phyloP scores from a whole-genome alignment of 805 yeast species.

The Pichia sporocuriosa region DNA sequence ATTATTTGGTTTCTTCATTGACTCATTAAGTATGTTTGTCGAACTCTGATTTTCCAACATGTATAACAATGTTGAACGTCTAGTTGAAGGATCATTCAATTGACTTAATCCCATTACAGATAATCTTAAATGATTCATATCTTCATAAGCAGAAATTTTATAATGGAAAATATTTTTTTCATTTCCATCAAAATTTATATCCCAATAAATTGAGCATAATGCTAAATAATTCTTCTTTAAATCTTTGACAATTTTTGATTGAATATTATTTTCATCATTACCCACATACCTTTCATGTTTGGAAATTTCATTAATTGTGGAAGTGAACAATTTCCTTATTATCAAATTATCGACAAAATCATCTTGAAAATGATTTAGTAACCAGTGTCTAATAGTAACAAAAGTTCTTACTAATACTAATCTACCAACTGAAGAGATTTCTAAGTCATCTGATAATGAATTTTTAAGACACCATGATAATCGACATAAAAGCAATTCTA shows the following conservation, averaged over 20 bases:
- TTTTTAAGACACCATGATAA: conserved; percentile 62
- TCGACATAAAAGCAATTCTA: conserved; percentile 57
- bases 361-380: conserved; percentile 77
- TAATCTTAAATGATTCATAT: conserved; percentile 28
- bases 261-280: conserved; percentile 13
- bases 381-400: conserved; percentile 85
- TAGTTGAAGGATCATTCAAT: conserved; percentile 32
- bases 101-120: conserved; percentile 34
- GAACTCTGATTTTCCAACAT: conserved; percentile 26
- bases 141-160: conserved; percentile 22
- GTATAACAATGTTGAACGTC: conserved; percentile 36
- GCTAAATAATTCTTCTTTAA: conserved; percentile 29
- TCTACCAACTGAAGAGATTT: conserved; percentile 46
- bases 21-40: conserved; percentile 16
- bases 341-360: conserved; percentile 60
- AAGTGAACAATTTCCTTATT: conserved; percentile 39
- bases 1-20: background rate
- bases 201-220: conserved; percentile 30
- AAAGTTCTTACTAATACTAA: conserved; percentile 73
- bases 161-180: conserved; percentile 18
- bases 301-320: conserved; percentile 36
- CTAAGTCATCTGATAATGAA: conserved; percentile 14
- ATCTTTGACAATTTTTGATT: conserved; percentile 27
- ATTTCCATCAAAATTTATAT: conserved; percentile 13
- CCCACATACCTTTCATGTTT: conserved; percentile 18